These are phyloP conservation scores for Thoreauomyces humboldtii DNA, from an alignment of 192 early-diverging fungal species.

Conservation along the genomic window DNA sequence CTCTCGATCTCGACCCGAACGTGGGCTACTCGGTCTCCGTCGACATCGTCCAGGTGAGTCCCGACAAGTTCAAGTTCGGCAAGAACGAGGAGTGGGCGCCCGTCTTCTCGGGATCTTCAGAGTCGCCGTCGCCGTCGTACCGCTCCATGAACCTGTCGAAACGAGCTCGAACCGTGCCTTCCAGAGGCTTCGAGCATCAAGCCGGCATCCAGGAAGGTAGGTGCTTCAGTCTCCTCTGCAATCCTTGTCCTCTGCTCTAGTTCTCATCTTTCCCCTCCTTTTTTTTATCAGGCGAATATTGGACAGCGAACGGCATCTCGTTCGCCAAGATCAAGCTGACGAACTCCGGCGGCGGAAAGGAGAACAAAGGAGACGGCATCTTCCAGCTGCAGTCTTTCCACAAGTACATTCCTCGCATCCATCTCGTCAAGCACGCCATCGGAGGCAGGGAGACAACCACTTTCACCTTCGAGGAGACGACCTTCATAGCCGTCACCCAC, in stretches of 20 bases:
- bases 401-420: constrained; percentile 52
- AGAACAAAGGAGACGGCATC: constrained; percentile 7
- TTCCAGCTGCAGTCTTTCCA: constrained; percentile 43
- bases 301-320: constrained; percentile 40
- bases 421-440: constrained; percentile 37
- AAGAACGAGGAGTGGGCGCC: constrained; percentile 36
- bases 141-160: too few species aligned
- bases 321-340: constrained; percentile 55
- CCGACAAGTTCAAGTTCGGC: constrained; percentile 34
- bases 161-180: too few species aligned
- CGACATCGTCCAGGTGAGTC: constrained; percentile 44
- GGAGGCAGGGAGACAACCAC: constrained; percentile 2
- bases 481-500: constrained; percentile 60
- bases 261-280: constrained; percentile 3
- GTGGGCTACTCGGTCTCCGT: constrained; percentile 36
- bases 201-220: too few species aligned
- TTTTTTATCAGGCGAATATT: constrained; percentile 32
- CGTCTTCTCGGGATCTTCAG: too few species aligned
- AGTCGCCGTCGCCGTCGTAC: too few species aligned
- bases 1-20: constrained; percentile 40
- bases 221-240: too few species aligned
- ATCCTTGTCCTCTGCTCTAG: too few species aligned
- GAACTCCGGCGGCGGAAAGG: constrained; percentile 22
- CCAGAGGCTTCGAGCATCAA: too few species aligned
- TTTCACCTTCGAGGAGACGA: constrained; percentile 44